Evolutionary conservation across 164 flowering plant genomes (phyloP).

Genomic region (Berberis vulgaris): DNA sequence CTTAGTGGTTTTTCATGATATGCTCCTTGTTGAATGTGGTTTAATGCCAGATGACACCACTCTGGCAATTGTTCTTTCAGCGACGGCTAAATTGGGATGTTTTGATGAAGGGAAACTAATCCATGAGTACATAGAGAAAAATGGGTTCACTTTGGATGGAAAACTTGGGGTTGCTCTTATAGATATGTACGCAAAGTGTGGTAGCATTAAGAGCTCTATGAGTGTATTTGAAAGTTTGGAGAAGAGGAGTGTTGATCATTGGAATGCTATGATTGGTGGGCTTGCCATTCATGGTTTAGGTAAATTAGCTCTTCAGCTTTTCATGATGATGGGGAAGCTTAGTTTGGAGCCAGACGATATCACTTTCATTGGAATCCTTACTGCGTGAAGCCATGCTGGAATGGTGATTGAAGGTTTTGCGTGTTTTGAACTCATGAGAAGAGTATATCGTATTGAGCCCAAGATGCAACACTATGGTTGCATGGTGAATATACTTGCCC

Average conservation of each 20-base stretch:
- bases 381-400: conserved; percentile 68
- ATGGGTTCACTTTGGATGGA: conserved; percentile 24
- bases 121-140: conserved; percentile 34
- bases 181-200: conserved; percentile 79
- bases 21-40: conserved; percentile 16
- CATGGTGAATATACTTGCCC: conserved; percentile 58
- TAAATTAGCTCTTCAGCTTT: conserved; percentile 44
- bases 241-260: conserved; percentile 39
- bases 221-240: conserved; percentile 32
- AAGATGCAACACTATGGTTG: conserved; percentile 69
- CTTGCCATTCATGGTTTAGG: conserved; percentile 62
- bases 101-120: conserved; percentile 34
- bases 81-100: conserved; percentile 42
- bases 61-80: conserved; percentile 42
- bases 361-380: conserved; percentile 54
- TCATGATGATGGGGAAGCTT: conserved; percentile 44
- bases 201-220: conserved; percentile 40
- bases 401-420: conserved; percentile 53
- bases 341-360: conserved; percentile 56
- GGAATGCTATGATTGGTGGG: conserved; percentile 80
- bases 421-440: conserved; percentile 61
- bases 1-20: conserved; percentile 32
- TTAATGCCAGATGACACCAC: conserved; percentile 45
- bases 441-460: conserved; percentile 41
- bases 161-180: conserved; percentile 58